These are phyloP conservation scores for Exophiala dermatitidis DNA, from an alignment of 2,329 filamentous ascomycete genomes.

Conservation along the genomic window DNA sequence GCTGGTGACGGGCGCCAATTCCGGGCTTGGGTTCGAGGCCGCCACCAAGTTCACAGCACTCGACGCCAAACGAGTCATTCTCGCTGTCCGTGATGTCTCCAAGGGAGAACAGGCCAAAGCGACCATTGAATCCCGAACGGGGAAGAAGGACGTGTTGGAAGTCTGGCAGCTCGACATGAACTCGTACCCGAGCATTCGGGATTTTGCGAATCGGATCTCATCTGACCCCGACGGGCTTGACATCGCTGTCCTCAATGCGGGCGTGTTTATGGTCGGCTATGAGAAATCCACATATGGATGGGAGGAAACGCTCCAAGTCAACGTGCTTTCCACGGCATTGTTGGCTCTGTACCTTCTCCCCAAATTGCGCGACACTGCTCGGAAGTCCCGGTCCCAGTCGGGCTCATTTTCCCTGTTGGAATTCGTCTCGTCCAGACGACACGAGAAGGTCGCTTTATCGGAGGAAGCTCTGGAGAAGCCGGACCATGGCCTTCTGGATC, in stretches of 20 bases:
- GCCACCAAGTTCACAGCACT: conserved; percentile 37
- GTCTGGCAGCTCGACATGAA: conserved; percentile 42
- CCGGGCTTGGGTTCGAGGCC: conserved; percentile 42
- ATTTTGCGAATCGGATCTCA: conserved; percentile 27
- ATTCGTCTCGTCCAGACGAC: neutral
- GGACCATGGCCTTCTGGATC: neutral
- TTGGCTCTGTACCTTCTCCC: conserved; percentile 25
- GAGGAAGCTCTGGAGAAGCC: neutral
- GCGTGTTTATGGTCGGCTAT: conserved; percentile 28
- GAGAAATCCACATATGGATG: conserved; percentile 26
- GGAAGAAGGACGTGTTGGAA: conserved; percentile 15
- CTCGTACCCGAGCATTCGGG: conserved; percentile 34
- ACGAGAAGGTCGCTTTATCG: neutral
- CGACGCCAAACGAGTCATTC: conserved; percentile 37
- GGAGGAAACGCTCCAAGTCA: conserved; percentile 38
- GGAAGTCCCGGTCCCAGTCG: neutral
- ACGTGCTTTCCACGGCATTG: conserved; percentile 26
- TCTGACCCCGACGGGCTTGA: conserved; percentile 31
- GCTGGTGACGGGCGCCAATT: conserved; percentile 42
- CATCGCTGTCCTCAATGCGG: conserved; percentile 43
- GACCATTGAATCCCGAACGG: conserved; percentile 33
- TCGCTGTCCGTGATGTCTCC: conserved; percentile 37
- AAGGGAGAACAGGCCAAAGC: conserved; percentile 40
- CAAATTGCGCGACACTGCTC: conserved; percentile 19
- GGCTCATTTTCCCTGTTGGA: neutral